These are phyloP conservation scores for Macrolepiota dolichaula DNA, from an alignment of 768 basidiomycete genomes.

Conservation along the genomic window DNA sequence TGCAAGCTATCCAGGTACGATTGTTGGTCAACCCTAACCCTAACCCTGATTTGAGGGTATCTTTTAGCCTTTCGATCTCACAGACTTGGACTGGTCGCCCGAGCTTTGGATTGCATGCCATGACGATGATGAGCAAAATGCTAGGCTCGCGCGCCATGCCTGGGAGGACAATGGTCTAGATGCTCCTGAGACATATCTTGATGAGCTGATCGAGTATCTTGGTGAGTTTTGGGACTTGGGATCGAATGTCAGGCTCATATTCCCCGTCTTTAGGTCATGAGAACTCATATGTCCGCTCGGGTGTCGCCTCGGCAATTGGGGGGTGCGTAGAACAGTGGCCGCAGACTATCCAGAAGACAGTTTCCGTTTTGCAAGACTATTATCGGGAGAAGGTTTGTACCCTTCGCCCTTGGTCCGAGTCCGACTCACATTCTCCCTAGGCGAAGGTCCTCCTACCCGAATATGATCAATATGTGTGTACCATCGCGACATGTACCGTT, in stretches of 20 bases:
- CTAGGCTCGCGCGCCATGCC: constrained; percentile 68
- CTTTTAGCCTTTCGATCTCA: constrained; percentile 84
- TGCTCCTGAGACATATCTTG: constrained; percentile 64
- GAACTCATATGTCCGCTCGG: constrained; percentile 74
- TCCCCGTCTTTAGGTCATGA: constrained; percentile 56
- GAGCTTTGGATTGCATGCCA: constrained; percentile 87
- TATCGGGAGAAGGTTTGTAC: constrained; percentile 77
- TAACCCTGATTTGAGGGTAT: constrained; percentile 5
- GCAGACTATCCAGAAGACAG: constrained; percentile 41
- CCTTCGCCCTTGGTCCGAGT: neutral
- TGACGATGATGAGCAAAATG: constrained; percentile 85
- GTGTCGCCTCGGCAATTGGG: constrained; percentile 68
- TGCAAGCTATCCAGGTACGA: constrained; percentile 85
- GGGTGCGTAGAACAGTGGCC: constrained; percentile 77
- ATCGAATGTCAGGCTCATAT: neutral
- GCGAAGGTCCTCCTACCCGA: constrained; percentile 87
- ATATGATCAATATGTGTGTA: constrained; percentile 85
- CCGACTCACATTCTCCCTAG: constrained; percentile 29
- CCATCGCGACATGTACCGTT: neutral
- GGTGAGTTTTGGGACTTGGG: constrained; percentile 40
- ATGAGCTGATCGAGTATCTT: constrained; percentile 59
- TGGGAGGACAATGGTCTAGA: constrained; percentile 98
- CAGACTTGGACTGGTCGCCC: constrained; percentile 90
- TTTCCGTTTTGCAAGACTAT: constrained; percentile 57
- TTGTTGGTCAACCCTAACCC: neutral